Conservation (phyloP, 257 asterid genomes). For the Avicennia marina region DNA sequence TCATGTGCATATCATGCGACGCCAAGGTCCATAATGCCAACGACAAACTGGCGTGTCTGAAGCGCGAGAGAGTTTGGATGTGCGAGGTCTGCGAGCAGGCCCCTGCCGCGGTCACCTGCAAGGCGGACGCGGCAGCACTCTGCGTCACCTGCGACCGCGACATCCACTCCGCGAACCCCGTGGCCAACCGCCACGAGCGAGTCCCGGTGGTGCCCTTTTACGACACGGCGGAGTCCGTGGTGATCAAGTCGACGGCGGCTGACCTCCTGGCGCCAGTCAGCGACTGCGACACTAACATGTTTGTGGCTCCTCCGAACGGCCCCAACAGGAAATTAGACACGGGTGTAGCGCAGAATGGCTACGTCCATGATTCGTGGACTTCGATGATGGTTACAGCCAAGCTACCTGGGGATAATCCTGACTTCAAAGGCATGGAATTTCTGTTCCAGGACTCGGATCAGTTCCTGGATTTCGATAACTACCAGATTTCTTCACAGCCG, state of each 20-base stretch:
- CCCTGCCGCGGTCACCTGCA: constrained; percentile 52
- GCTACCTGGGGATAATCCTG: constrained; percentile 26
- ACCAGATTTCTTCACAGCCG: constrained; percentile 23
- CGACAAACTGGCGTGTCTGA: too few species aligned
- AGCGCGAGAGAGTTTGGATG: constrained; percentile 70
- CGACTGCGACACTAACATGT: neutral
- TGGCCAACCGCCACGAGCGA: constrained; percentile 69
- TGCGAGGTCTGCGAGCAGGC: constrained; percentile 76
- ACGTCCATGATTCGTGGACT: constrained; percentile 29
- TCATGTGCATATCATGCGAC: constrained; percentile 61
- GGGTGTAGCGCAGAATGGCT: constrained; percentile 9
- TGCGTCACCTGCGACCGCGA: constrained; percentile 60
- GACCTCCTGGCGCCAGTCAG: neutral
- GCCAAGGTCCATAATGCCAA: constrained; percentile 28
- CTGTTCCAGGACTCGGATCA: constrained; percentile 35
- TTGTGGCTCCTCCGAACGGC: too few species aligned
- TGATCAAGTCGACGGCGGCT: constrained; percentile 33
- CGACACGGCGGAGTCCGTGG: constrained; percentile 42
- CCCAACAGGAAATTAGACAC: constrained; percentile 7
- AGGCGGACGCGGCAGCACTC: constrained; percentile 71
- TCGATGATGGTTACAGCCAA: constrained; percentile 21
- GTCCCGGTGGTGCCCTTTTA: constrained; percentile 52
- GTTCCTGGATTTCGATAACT: constrained; percentile 32
- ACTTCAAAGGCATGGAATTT: constrained; percentile 37
- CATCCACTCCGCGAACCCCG: constrained; percentile 74